Percentiles rank a stretch among this genome's conserved stretches.
phyloP scores from a whole-genome alignment of 2,329 filamentous ascomycete genomes.

The Xylaria sp. region DNA sequence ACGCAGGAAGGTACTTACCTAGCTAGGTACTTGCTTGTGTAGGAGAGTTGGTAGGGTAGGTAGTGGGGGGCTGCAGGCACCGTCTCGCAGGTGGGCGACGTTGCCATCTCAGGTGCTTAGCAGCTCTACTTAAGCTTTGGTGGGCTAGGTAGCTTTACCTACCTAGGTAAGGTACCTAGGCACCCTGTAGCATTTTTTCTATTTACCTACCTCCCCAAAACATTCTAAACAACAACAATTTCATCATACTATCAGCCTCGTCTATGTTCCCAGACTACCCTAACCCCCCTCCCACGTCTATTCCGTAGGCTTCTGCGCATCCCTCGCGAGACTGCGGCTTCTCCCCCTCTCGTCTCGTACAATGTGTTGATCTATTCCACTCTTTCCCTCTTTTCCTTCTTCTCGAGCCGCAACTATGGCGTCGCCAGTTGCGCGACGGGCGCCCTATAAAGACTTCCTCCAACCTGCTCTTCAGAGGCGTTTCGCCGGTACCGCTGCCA shows the following conservation, averaged over 20 bases:
- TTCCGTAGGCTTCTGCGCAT: background rate
- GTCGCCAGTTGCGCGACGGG: conserved; percentile 58
- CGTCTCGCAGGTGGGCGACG: too few species aligned
- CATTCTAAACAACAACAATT: background rate
- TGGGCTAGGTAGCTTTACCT: background rate
- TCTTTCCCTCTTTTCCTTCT: background rate
- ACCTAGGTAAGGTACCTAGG: background rate
- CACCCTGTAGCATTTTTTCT: conserved; percentile 10
- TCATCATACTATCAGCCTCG: background rate
- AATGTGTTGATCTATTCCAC: conserved; percentile 22
- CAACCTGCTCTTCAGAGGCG: conserved; percentile 86
- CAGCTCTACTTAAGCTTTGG: too few species aligned
- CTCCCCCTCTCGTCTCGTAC: background rate
- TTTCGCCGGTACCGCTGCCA: conserved; percentile 77
- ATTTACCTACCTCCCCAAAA: conserved; percentile 8
- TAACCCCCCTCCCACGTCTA: background rate
- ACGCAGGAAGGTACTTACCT: too few species aligned
- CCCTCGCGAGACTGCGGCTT: background rate
- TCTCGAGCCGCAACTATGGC: conserved; percentile 53
- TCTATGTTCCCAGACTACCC: background rate
- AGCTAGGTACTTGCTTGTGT: too few species aligned
- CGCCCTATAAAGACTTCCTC: conserved; percentile 84
- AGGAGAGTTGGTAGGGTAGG: too few species aligned
- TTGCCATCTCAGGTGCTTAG: too few species aligned
- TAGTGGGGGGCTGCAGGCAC: too few species aligned